A percentile compares a stretch with the other conserved stretches of the same genome.
Evolutionary conservation across 345 rosid species (phyloP).

Genomic region (Psidium friedrichsthalianum): DNA sequence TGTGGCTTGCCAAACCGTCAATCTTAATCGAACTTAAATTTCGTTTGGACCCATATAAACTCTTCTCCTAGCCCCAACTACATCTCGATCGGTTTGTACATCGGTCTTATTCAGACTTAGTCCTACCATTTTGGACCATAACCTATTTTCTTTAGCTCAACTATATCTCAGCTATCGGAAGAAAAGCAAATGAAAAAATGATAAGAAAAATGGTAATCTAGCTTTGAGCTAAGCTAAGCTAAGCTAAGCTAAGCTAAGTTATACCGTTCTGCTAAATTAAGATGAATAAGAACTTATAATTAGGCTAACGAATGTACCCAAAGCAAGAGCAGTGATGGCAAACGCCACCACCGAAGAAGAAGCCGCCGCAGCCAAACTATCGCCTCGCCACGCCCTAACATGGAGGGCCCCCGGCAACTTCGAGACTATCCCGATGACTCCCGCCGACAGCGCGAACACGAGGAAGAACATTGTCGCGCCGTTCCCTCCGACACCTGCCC

Average conservation of each 20-base stretch:
- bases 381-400: conserved; percentile 68
- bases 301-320: conserved; percentile 23
- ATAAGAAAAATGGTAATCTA: neutral
- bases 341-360: conserved; percentile 55
- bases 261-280: neutral
- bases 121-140: neutral
- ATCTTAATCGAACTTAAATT: neutral
- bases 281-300: neutral
- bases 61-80: neutral
- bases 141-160: neutral
- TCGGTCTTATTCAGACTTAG: neutral
- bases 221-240: neutral
- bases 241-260: neutral
- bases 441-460: conserved; percentile 45
- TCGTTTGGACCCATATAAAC: neutral
- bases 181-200: neutral
- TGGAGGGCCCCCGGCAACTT: conserved; percentile 68
- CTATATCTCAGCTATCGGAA: neutral
- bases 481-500: conserved; percentile 72
- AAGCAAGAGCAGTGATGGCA: conserved; percentile 63
- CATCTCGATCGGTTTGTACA: neutral
- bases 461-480: conserved; percentile 81
- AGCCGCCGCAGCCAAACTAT: conserved; percentile 74
- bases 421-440: conserved; percentile 55
- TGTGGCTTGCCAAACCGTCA: neutral